A percentile compares a stretch with the other conserved stretches of the same genome.
Evolutionary conservation across 1,284 basidiomycete genomes (phyloP).

Genomic region (Cystobasidium slooffiae): DNA sequence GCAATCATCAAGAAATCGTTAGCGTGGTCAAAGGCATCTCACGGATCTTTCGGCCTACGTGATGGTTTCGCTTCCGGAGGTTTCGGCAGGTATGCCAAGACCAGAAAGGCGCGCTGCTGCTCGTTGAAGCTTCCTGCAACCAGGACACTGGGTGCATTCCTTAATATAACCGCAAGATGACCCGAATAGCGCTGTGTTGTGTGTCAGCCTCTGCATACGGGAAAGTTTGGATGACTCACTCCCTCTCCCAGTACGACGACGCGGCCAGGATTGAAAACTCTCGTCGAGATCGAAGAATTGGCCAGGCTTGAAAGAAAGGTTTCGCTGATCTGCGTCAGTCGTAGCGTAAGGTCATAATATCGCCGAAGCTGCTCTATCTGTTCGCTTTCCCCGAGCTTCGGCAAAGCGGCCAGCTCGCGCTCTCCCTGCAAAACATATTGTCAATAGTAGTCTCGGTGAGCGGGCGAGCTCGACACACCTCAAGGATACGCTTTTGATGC

Average conservation of each 20-base stretch:
- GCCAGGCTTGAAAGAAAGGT: constrained; percentile 69
- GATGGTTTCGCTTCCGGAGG: constrained; percentile 58
- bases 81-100: constrained; percentile 70
- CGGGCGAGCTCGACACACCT: background rate
- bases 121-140: constrained; percentile 60
- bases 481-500: constrained; percentile 72
- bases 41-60: constrained; percentile 62
- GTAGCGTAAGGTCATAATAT: constrained; percentile 76
- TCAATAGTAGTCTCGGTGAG: background rate
- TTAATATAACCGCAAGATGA: constrained; percentile 76
- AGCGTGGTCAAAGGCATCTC: background rate
- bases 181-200: constrained; percentile 72
- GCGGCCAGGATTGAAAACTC: constrained; percentile 72
- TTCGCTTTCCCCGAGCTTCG: constrained; percentile 65
- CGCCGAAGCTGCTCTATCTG: constrained; percentile 66
- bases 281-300: constrained; percentile 68
- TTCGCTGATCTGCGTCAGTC: constrained; percentile 71
- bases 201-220: constrained; percentile 14
- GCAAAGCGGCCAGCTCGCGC: constrained; percentile 68
- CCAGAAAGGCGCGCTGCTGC: constrained; percentile 67
- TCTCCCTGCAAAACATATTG: constrained; percentile 66
- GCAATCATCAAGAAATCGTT: background rate
- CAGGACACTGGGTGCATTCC: constrained; percentile 64
- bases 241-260: constrained; percentile 82
- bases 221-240: constrained; percentile 61